Percentiles rank a stretch among this genome's conserved stretches.
Conservation (phyloP, 306 rosid genomes). For the Acacia acuminata region DNA sequence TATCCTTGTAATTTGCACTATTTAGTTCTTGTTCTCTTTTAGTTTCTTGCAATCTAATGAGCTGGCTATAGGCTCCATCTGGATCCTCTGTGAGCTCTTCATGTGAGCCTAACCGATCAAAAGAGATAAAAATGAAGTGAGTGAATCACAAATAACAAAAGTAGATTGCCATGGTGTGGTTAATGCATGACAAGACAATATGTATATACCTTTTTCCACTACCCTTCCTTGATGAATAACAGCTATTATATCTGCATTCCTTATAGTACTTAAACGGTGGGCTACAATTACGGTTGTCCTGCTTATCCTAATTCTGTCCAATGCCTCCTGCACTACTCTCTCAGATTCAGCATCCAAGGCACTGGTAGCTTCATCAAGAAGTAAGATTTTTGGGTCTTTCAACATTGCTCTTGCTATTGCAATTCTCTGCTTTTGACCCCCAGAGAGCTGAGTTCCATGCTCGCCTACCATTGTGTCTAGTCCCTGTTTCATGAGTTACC, state of each 20-base stretch:
- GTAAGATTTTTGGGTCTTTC: conserved; percentile 68
- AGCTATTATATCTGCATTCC: conserved; percentile 59
- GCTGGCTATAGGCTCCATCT: conserved; percentile 70
- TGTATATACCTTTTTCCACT: conserved; percentile 64
- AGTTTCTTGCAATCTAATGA: conserved; percentile 61
- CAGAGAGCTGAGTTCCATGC: conserved; percentile 74
- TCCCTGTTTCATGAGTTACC: conserved; percentile 42
- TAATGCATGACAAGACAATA: neutral
- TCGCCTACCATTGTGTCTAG: conserved; percentile 73
- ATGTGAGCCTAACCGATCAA: conserved; percentile 55
- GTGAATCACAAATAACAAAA: neutral
- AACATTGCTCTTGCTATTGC: conserved; percentile 82
- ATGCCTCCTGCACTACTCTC: conserved; percentile 67
- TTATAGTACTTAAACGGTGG: conserved; percentile 71
- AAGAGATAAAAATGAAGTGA: neutral
- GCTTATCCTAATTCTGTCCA: conserved; percentile 64
- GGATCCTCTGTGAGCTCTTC: conserved; percentile 54
- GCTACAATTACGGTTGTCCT: conserved; percentile 77
- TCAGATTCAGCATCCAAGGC: conserved; percentile 79
- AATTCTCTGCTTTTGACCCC: conserved; percentile 70
- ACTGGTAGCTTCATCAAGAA: conserved; percentile 67
- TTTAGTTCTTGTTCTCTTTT: conserved; percentile 34
- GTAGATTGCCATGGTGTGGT: neutral
- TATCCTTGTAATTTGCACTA: conserved; percentile 38
- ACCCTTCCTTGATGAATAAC: conserved; percentile 71